Evolutionary conservation across 345 rosid genomes (phyloP).

Genomic region (Anastatica hierochuntica): DNA sequence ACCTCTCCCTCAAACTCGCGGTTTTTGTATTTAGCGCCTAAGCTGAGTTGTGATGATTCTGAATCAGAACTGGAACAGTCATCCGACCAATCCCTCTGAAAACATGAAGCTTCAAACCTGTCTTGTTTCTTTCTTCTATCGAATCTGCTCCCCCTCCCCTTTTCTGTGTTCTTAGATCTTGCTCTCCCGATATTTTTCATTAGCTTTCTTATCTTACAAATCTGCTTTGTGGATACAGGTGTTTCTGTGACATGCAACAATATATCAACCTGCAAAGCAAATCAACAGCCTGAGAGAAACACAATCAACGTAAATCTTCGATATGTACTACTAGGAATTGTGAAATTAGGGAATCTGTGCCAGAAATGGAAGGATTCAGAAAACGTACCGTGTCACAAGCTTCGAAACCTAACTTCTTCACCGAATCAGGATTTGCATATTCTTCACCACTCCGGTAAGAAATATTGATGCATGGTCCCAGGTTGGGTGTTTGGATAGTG

Average conservation of each 20-base stretch:
- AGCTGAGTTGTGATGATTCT: constrained; percentile 27
- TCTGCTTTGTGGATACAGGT: constrained; percentile 64
- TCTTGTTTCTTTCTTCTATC: constrained; percentile 18
- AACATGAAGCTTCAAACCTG: constrained; percentile 27
- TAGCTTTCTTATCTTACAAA: constrained; percentile 63
- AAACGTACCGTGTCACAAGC: constrained; percentile 63
- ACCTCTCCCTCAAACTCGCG: constrained; percentile 19
- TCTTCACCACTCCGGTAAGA: constrained; percentile 70
- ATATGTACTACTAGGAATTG: no score
- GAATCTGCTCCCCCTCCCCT: background rate
- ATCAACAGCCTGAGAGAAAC: constrained; percentile 10
- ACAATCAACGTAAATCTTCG: background rate
- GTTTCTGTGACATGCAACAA: constrained; percentile 70
- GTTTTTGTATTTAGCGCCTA: constrained; percentile 15
- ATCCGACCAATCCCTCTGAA: constrained; percentile 30
- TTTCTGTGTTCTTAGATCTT: constrained; percentile 4
- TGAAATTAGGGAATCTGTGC: no score
- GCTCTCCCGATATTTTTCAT: constrained; percentile 29
- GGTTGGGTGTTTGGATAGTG: constrained; percentile 38
- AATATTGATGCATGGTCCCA: constrained; percentile 73
- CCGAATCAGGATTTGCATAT: constrained; percentile 38
- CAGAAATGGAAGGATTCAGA: constrained; percentile 2
- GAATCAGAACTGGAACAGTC: constrained; percentile 40
- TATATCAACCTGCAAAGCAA: constrained; percentile 61
- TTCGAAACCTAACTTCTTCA: constrained; percentile 58